Base-by-base conservation (phyloP, 352 stramenopile species). In the Pseudoperonospora humuli region DNA sequence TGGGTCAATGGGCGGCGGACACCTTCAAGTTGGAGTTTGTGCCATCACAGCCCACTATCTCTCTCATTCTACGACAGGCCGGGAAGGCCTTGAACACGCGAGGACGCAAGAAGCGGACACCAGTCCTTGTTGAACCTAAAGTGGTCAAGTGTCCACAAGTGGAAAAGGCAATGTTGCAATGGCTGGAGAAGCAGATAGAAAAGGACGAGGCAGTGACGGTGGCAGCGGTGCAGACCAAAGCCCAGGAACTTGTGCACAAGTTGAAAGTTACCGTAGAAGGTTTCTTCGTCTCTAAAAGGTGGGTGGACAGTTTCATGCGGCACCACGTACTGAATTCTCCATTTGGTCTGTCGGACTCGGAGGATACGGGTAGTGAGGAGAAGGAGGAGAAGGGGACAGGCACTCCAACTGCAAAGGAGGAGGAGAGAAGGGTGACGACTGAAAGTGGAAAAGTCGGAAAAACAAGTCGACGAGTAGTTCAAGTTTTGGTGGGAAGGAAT, bases 21-120 rank as follows among this genome's bases (percentile, higher is more conserved):
- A 71, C 69, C 11, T 90, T 86, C 45, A 36, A 57, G 10, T 51
- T 89, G 23, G 21, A 43, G 13, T 61, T 62, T 25, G 61, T 70
- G 52, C 77, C 77, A 47, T 86, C 77, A 52, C 77, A 89, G 62
- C 76, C 77, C 27, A 79, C 74, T 13, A 86, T 89, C 45, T 86
- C 75, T 21, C 57, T 84, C 50, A 70, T 77, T 45, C 65, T 89
- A 43, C 81, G 83, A 24, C 59, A 65, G 27, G 67, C 55, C 28
- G 61, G 75, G 44, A 66, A 64, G 26, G 67, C 77, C 6, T 21
- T 35, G 7, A 55, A 54, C 15, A 5, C 15, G 3, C 56, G 51
- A 31, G 54, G 64, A 45, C 55, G 70, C 54, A 72, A 77, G 57
- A 71, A 68, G 35, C 59, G 53, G 45, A 50, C 61, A 38, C 56